Percentiles rank a stretch among this genome's conserved stretches.
These are phyloP conservation scores for Ophiostoma ulmi DNA, from an alignment of 2,329 filamentous ascomycete species.

Conservation along the genomic window DNA sequence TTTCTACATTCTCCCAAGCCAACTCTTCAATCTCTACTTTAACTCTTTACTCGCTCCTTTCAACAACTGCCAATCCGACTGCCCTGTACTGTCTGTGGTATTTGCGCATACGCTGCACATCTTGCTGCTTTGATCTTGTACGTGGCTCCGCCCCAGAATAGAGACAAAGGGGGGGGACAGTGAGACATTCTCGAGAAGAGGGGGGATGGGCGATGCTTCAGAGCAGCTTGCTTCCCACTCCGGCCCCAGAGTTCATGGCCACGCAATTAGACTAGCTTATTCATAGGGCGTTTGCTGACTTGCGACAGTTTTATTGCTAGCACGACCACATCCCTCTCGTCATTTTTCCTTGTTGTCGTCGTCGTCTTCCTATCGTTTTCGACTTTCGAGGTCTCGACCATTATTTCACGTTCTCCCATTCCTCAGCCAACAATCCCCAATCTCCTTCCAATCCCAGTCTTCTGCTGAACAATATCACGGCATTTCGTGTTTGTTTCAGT, in stretches of 20 bases:
- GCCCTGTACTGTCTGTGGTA: neutral
- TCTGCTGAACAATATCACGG: neutral
- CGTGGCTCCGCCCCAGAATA: neutral
- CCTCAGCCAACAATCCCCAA: neutral
- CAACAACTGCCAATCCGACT: neutral
- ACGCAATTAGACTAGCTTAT: conserved; percentile 14
- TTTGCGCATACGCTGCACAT: neutral
- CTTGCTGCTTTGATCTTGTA: conserved; percentile 6
- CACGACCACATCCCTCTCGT: conserved; percentile 8
- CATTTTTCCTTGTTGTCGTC: neutral
- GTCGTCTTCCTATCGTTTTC: neutral
- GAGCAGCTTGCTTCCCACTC: conserved; percentile 4
- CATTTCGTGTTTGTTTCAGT: conserved; percentile 3
- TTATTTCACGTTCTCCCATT: neutral
- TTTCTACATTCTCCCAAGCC: neutral
- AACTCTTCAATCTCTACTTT: neutral
- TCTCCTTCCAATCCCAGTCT: neutral
- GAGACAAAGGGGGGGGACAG: conserved; percentile 12
- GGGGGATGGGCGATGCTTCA: neutral
- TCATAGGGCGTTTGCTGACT: conserved; percentile 11
- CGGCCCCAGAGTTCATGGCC: conserved; percentile 7
- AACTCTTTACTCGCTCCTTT: neutral
- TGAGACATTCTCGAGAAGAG: conserved; percentile 7
- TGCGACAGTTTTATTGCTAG: conserved; percentile 12
- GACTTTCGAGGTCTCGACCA: conserved; percentile 9